These are phyloP conservation scores for Actinidia chinensis DNA, from an alignment of 179 eudicot species.

Conservation along the genomic window DNA sequence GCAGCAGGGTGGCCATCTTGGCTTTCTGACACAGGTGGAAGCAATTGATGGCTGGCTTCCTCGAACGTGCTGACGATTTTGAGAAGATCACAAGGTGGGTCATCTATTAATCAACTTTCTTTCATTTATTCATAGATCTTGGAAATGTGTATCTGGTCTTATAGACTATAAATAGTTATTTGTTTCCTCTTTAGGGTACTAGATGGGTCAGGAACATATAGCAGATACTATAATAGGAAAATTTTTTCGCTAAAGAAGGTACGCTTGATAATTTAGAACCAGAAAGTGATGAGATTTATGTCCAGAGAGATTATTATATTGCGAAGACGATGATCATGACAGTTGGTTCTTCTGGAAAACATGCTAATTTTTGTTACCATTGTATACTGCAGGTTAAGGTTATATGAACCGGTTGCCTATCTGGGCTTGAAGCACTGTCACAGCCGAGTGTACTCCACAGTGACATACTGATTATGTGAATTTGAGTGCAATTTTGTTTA, in stretches of 20 bases:
- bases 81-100: conserved; percentile 69
- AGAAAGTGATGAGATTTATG: conserved; percentile 83
- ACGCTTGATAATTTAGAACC: conserved; percentile 78
- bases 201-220: conserved; percentile 90
- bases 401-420: too few species aligned
- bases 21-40: conserved; percentile 70
- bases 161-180: not conserved
- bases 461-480: too few species aligned
- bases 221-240: conserved; percentile 64
- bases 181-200: conserved; percentile 19
- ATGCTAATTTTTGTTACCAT: too few species aligned
- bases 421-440: too few species aligned
- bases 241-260: conserved; percentile 79
- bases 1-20: conserved; percentile 86
- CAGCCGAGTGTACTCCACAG: too few species aligned
- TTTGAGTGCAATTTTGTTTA: too few species aligned
- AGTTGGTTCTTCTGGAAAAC: too few species aligned
- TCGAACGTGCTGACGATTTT: conserved; percentile 67
- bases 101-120: not conserved
- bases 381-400: too few species aligned
- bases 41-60: conserved; percentile 84
- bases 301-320: conserved; percentile 78
- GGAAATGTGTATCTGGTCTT: not conserved
- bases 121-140: conserved; percentile 5
- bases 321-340: conserved; percentile 70